phyloP scores from a whole-genome alignment of 1,139 yeast species.

The Blastobotrys illinoisensis region DNA sequence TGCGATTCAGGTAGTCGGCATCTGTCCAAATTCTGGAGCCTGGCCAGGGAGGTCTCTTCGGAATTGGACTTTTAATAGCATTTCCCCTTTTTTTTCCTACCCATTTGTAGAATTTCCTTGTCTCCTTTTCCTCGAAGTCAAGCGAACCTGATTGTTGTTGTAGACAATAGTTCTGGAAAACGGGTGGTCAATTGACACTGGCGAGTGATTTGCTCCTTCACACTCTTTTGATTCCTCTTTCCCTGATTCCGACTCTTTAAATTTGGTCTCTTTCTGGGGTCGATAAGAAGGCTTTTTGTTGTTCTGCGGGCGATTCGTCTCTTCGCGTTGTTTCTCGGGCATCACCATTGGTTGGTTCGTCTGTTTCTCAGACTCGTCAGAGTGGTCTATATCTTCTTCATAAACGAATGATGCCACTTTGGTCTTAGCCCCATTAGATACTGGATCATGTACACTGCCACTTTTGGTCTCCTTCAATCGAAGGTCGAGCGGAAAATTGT shows the following conservation, averaged over 20 bases:
- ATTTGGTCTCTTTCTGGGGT: too few species aligned
- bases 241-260: too few species aligned
- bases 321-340: too few species aligned
- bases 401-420: not conserved
- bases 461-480: not conserved
- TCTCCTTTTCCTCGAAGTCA: not conserved
- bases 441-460: not conserved
- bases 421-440: not conserved
- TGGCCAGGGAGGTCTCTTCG: constrained; percentile 11
- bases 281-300: too few species aligned
- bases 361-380: too few species aligned
- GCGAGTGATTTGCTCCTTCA: not conserved
- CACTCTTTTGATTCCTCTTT: not conserved
- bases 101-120: not conserved
- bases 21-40: constrained; percentile 84
- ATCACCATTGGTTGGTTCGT: too few species aligned
- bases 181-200: not conserved
- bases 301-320: too few species aligned
- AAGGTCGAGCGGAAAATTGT: not conserved
- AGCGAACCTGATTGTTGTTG: not conserved
- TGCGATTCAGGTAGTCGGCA: constrained; percentile 93
- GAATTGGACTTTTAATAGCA: not conserved
- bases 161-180: not conserved
- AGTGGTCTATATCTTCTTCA: too few species aligned
- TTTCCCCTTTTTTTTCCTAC: not conserved